These are phyloP conservation scores for Piromyces finnis DNA, from an alignment of 192 early-diverging fungal genomes.

Conservation along the genomic window DNA sequence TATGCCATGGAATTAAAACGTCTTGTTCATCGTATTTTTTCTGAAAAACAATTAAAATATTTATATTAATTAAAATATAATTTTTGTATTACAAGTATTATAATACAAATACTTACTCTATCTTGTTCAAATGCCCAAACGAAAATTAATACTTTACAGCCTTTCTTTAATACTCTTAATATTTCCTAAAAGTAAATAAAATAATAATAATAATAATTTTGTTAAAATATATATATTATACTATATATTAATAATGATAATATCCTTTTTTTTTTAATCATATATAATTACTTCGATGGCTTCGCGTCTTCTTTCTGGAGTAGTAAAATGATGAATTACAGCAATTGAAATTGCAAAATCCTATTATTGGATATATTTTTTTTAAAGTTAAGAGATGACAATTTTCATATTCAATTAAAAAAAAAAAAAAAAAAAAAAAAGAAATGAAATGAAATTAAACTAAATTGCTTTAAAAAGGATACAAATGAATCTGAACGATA, in stretches of 20 bases:
- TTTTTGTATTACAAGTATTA: background rate
- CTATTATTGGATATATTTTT: slow-evolving; percentile 17
- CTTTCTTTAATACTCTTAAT: slow-evolving; percentile 47
- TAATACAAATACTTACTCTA: slow-evolving; percentile 1
- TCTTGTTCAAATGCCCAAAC: slow-evolving; percentile 95
- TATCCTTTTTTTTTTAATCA: background rate
- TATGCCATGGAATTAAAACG: slow-evolving; percentile 82
- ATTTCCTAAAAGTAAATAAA: slow-evolving; percentile 36
- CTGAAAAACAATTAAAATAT: no score
- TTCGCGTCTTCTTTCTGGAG: slow-evolving; percentile 41
- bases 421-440: no score
- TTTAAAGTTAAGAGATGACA: background rate
- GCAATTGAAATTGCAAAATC: slow-evolving; percentile 93
- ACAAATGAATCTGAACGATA: slow-evolving; percentile 55
- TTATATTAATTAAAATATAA: no score
- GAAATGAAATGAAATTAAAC: no score
- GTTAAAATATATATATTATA: background rate
- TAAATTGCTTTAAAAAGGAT: no score
- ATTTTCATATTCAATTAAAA: no score
- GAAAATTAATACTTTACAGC: slow-evolving; percentile 62
- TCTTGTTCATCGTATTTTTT: slow-evolving; percentile 80
- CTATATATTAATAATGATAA: no score
- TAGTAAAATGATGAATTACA: slow-evolving; percentile 85
- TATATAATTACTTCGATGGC: slow-evolving; percentile 36
- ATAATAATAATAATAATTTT: background rate